Evolutionary conservation across 192 early-diverging fungal species (phyloP), one percentile per base, ranked within the genome.

Genomic region (Linnemannia hyalina): DNA sequence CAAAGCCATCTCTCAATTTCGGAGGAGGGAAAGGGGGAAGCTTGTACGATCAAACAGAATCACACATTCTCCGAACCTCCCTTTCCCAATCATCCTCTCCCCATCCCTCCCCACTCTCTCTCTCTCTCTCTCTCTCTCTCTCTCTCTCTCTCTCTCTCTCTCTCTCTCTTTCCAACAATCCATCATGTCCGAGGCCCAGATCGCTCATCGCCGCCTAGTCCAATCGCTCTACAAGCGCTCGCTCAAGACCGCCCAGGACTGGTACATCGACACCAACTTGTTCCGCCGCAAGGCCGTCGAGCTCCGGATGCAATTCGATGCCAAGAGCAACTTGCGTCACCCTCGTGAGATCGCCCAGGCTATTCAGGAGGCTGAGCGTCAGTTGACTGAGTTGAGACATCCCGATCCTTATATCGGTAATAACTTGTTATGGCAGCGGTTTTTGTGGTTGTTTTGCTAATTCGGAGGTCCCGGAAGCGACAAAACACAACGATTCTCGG

Each of bases 381-480:
- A 94, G 49, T 91, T 99, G 13, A 89, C 90, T 18, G 91, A 93
- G 63, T 94, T 94, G 88, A 83, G 86, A 81, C 97, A 98, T 85
- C 96, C 96, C 57, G 90, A 94, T 86, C 97, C 97, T 32, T 98
- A 97, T 90, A 94, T 92, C 78, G 93, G 95, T 96, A 93, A 80
- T 68, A 4, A 0, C 42, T 38, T 47, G 10, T 42, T 47, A 6
- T 35, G 76, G 26, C 78, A 26, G 83, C 95, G 95, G 82, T 75
- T 90, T 94, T 57, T 84, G 90, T 71, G 92, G 90, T 44, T 92
- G 91, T 22, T 93, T 91, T n/a, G 95, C 93, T 82, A 95, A 95
- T 87, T 97, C 90, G 89, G 96, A 97, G 88, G 60, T 65, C 29
- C 11, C 60, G 60, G 60, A 65, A 65, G 60, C 29, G 32, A 0